These are phyloP conservation scores for Teunomyces cretensis DNA, from an alignment of 805 yeast genomes.

Conservation along the genomic window DNA sequence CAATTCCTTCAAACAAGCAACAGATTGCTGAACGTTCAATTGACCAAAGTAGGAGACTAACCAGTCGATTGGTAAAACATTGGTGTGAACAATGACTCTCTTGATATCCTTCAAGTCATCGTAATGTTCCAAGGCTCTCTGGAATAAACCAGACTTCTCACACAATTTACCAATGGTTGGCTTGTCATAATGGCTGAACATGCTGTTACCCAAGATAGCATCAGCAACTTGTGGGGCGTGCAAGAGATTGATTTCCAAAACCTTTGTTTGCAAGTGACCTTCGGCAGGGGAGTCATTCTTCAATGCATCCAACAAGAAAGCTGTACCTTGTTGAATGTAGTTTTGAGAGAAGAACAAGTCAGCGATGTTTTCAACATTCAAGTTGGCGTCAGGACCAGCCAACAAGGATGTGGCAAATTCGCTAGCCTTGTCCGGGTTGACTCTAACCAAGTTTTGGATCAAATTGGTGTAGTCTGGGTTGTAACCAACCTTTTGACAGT, in stretches of 20 bases:
- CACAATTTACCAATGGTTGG: slow-evolving; percentile 89
- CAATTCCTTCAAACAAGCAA: slow-evolving; percentile 84
- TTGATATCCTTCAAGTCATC: slow-evolving; percentile 94
- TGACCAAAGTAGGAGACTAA: slow-evolving; percentile 89
- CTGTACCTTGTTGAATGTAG: slow-evolving; percentile 96
- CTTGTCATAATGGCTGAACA: slow-evolving; percentile 94
- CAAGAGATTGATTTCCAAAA: slow-evolving; percentile 85
- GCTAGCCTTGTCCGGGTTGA: slow-evolving; percentile 96
- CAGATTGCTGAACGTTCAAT: slow-evolving; percentile 89
- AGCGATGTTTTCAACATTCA: slow-evolving; percentile 83
- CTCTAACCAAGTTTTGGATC: slow-evolving; percentile 86
- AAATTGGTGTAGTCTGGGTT: slow-evolving; percentile 87
- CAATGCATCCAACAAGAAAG: slow-evolving; percentile 91
- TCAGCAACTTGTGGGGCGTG: slow-evolving; percentile 99
- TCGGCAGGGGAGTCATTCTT: slow-evolving; percentile 92
- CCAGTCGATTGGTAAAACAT: slow-evolving; percentile 88
- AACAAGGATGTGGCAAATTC: slow-evolving; percentile 91
- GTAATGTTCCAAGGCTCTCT: slow-evolving; percentile 94
- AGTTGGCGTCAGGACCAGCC: slow-evolving; percentile 53
- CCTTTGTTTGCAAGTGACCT: slow-evolving; percentile 92
- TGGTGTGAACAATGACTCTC: slow-evolving; percentile 88
- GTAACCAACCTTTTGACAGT: slow-evolving; percentile 84
- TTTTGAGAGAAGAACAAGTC: slow-evolving; percentile 95
- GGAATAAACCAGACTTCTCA: slow-evolving; percentile 94
- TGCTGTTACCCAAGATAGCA: slow-evolving; percentile 92